Base-by-base conservation (phyloP, 2,329 filamentous ascomycete species). In the Beauveria rudraprayagi region DNA sequence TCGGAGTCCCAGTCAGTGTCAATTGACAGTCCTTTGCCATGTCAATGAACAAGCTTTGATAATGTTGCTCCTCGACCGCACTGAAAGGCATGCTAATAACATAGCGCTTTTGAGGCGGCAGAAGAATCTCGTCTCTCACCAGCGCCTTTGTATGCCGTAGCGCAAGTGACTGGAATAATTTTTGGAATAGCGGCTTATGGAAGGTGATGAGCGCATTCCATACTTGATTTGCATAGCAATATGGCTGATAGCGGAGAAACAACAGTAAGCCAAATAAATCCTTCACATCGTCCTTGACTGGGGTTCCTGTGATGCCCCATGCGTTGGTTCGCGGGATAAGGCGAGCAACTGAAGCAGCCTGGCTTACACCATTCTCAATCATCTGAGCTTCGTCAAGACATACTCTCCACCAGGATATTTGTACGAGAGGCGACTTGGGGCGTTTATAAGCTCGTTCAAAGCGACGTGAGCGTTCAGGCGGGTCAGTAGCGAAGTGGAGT, bases 21-120 rank as follows among this genome's bases (percentile, higher is more conserved):
- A 97, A 72, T 1, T 83, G 86, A 64, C 87, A 89, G 1, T 84
- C 83, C 30, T 86, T 80, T 56, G 86, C 86, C 83, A 96, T 91
- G 63, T 90, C 79, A 53, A 85, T 81, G 69, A 93, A 92, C 2
- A 96, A 73, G 7, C 86, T 83, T 47, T 83, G 80, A 68, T 97
- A 97, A 69, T 96, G 86, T 69, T 97, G 91, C 69, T 97, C 90
- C 70, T 97, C 94, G 11, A 97, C 84, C 0, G 90, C 85, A 0
- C 89, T 94, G 68, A 97, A 96, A 0, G 94, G 91, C 71, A 96
- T 86, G 1, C 89, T 94, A 62, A 97, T 90, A 11, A 96, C 87
- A 64, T 91, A 87, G 10, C 94, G 86, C 68, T 89, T 92, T 70
- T 99, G 94, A 0, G 85, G 79, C 10, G 94, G 94, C 11, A 99